phyloP scores from a whole-genome alignment of 768 basidiomycete genomes.

The Kwoniella shandongensis region DNA sequence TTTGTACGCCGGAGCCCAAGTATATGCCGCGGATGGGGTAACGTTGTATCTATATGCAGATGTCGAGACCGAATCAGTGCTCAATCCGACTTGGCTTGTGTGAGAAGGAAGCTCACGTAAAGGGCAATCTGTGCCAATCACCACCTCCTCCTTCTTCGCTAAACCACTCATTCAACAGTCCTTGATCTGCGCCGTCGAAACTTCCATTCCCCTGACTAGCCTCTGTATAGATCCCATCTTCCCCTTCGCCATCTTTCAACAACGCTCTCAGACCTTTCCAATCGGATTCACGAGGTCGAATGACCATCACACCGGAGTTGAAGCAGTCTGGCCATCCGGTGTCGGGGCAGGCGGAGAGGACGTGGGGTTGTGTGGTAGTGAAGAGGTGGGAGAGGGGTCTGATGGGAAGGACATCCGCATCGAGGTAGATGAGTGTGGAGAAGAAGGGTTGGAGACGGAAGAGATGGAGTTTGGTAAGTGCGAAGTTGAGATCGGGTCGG shows the following conservation, averaged over 20 bases:
- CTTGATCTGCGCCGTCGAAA: conserved; percentile 99
- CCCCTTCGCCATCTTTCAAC: conserved; percentile 59
- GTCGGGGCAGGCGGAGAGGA: conserved; percentile 92
- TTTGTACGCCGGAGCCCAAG: conserved; percentile 96
- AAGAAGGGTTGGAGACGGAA: conserved; percentile 67
- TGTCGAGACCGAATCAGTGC: too few species aligned
- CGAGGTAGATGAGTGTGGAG: conserved; percentile 56
- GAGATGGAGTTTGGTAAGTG: conserved; percentile 93
- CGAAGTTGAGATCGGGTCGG: conserved; percentile 86
- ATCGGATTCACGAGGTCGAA: conserved; percentile 66
- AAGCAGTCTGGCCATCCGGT: conserved; percentile 99
- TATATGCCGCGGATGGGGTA: conserved; percentile 94
- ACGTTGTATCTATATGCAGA: conserved; percentile 72
- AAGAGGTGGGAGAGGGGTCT: conserved; percentile 88
- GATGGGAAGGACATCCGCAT: conserved; percentile 53
- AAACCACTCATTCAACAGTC: conserved; percentile 83
- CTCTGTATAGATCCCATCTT: conserved; percentile 28
- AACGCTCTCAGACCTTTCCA: conserved; percentile 72
- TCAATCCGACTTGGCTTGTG: too few species aligned
- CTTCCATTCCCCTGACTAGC: conserved; percentile 62
- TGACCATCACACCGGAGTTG: conserved; percentile 92
- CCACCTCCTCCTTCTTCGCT: conserved; percentile 60
- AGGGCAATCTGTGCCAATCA: conserved; percentile 95
- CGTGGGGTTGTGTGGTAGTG: conserved; percentile 60
- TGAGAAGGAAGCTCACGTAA: conserved; percentile 68